These are phyloP conservation scores for Stipa capillata DNA, from an alignment of 176 grass and related monocot species.

Conservation along the genomic window DNA sequence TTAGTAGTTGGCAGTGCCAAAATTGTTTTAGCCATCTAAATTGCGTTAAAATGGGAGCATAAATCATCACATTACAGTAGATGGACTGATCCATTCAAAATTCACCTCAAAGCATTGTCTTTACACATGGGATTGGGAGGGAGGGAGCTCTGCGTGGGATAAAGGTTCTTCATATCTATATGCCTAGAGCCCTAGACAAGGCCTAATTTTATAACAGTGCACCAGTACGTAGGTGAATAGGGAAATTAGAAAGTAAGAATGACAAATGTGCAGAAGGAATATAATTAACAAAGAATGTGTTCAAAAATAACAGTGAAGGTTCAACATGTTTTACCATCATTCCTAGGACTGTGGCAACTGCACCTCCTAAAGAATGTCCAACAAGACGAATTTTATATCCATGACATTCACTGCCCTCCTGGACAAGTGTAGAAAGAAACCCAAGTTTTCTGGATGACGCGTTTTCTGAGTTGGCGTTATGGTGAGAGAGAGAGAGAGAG, in stretches of 20 bases:
- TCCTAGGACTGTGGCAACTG: conserved; percentile 84
- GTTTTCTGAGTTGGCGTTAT: conserved; percentile 47
- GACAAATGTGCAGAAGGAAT: neutral
- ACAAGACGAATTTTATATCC: conserved; percentile 84
- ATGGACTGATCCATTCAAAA: neutral
- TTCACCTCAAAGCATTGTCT: neutral
- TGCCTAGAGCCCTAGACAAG: neutral
- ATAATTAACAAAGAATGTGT: neutral
- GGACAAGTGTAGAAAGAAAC: conserved; percentile 67
- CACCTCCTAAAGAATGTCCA: conserved; percentile 93
- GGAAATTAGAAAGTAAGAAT: neutral
- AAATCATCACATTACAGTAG: neutral
- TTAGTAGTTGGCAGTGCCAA: neutral
- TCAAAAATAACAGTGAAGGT: neutral
- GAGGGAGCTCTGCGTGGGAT: too few species aligned
- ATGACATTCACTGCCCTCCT: conserved; percentile 56
- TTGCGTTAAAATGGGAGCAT: neutral
- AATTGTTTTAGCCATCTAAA: neutral
- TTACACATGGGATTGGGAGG: too few species aligned
- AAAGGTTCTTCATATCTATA: too few species aligned
- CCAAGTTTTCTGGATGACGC: conserved; percentile 43
- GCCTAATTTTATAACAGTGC: neutral
- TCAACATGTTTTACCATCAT: conserved; percentile 61
- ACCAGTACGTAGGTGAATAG: neutral
- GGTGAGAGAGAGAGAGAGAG: neutral